These are phyloP conservation scores for Fusarium nurragi DNA, from an alignment of 2,329 filamentous ascomycete species.

Conservation along the genomic window DNA sequence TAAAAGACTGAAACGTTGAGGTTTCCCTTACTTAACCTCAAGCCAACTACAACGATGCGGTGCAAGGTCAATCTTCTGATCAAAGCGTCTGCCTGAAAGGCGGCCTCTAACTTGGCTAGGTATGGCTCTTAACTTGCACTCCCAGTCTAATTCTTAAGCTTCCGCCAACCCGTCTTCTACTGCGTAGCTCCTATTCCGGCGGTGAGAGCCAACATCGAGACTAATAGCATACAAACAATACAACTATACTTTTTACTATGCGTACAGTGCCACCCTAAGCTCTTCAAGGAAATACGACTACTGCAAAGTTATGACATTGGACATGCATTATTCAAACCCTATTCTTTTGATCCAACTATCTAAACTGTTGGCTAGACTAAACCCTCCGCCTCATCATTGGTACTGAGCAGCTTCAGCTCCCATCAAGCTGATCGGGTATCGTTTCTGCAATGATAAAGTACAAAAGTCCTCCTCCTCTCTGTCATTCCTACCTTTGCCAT, in stretches of 20 bases:
- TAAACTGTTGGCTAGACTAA: not conserved
- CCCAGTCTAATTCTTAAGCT: not conserved
- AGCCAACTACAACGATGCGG: not conserved
- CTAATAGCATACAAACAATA: not conserved
- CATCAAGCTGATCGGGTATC: conserved; percentile 43
- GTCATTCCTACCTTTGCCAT: conserved; percentile 7
- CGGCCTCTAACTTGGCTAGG: conserved; percentile 1
- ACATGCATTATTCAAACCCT: conserved; percentile 1
- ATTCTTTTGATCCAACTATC: conserved; percentile 10
- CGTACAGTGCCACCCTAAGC: not conserved
- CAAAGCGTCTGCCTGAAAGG: not conserved
- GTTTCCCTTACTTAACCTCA: not conserved
- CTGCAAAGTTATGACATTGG: not conserved
- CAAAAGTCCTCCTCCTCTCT: conserved; percentile 30
- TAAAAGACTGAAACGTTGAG: not conserved
- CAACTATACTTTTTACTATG: not conserved
- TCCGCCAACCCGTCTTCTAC: not conserved
- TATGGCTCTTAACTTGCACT: not conserved
- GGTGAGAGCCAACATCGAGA: not conserved
- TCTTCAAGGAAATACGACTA: not conserved
- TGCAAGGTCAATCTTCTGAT: not conserved
- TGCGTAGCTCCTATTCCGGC: not conserved
- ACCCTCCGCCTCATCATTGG: conserved; percentile 12
- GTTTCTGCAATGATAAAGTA: conserved; percentile 45
- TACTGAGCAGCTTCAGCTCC: conserved; percentile 30